These are phyloP conservation scores for Hawksworthiomyces lignivorus DNA, from an alignment of 2,329 filamentous ascomycete species.

Conservation along the genomic window DNA sequence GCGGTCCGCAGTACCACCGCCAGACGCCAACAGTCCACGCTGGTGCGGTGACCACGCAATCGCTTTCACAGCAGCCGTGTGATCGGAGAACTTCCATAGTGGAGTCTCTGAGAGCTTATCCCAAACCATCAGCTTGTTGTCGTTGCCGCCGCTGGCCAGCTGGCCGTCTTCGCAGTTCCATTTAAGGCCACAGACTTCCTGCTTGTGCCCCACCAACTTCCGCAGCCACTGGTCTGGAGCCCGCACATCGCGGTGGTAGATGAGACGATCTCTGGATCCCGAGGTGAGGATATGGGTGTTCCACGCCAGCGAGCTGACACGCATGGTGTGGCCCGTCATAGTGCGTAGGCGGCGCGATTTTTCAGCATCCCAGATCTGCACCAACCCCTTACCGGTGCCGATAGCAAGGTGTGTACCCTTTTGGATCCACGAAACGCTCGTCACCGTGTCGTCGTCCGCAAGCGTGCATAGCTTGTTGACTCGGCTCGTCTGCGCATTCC, in stretches of 20 bases:
- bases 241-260: conserved; percentile 92
- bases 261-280: conserved; percentile 84
- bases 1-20: conserved; percentile 89
- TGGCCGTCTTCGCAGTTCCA: conserved; percentile 98
- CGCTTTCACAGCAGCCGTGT: conserved; percentile 93
- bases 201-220: conserved; percentile 88
- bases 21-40: conserved; percentile 85
- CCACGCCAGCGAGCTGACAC: conserved; percentile 92
- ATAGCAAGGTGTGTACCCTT: conserved; percentile 93
- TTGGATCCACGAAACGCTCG: conserved; percentile 97
- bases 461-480: conserved; percentile 88
- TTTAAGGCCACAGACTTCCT: conserved; percentile 92
- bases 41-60: conserved; percentile 98
- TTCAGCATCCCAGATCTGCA: conserved; percentile 97
- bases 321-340: conserved; percentile 92
- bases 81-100: conserved; percentile 87
- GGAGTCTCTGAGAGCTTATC: conserved; percentile 91
- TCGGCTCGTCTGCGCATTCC: conserved; percentile 85
- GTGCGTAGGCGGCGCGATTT: conserved; percentile 77
- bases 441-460: conserved; percentile 78
- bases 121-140: conserved; percentile 99
- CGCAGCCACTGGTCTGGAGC: conserved; percentile 84
- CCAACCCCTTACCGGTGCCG: conserved; percentile 85
- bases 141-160: conserved; percentile 90
- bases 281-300: conserved; percentile 97